Percentiles rank a stretch among this genome's conserved stretches.
Conservation (phyloP, 345 rosid genomes). For the Hirschfeldia incana region DNA sequence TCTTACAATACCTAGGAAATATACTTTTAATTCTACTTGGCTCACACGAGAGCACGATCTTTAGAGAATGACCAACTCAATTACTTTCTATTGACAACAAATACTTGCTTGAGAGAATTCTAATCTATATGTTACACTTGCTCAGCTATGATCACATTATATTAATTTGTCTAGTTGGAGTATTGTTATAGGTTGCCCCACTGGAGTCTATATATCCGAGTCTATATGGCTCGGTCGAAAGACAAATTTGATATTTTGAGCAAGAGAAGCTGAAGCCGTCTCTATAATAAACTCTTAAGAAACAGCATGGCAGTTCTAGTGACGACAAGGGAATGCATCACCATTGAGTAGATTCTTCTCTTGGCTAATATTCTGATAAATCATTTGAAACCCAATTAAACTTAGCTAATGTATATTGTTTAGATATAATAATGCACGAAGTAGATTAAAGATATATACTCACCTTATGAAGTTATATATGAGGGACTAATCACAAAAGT, state of each 20-base stretch:
- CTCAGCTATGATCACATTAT: not conserved
- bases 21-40: not conserved
- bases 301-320: not conserved
- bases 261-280: not conserved
- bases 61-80: not conserved
- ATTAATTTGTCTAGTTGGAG: not conserved
- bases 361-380: not conserved
- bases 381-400: not conserved
- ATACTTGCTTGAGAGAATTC: not conserved
- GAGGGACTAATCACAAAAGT: no score
- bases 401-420: not conserved
- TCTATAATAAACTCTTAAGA: no score
- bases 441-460: no score
- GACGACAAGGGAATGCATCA: not conserved
- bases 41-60: constrained; percentile 16
- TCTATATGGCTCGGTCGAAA: not conserved
- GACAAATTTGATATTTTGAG: not conserved
- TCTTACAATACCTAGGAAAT: not conserved
- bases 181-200: not conserved
- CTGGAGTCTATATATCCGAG: not conserved
- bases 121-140: not conserved
- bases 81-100: not conserved
- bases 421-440: no score
- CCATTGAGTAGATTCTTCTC: not conserved
- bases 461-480: no score